Evolutionary conservation across 257 asterid genomes (phyloP).

Genomic region (Nicotiana obtusifolia): DNA sequence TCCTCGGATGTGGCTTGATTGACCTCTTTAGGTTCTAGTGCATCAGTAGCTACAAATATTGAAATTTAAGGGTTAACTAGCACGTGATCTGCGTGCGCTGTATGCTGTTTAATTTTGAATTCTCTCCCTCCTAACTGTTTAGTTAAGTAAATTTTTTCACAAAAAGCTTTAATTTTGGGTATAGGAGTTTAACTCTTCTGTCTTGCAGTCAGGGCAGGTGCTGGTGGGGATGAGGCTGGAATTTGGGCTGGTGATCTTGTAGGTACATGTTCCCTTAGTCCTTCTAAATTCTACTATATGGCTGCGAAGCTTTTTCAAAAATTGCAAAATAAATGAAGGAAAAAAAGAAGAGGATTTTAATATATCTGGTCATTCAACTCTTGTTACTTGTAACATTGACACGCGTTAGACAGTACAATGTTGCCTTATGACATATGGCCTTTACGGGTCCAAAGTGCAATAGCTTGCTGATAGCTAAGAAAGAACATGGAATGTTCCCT

Average conservation of each 20-base stretch:
- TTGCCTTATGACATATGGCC: neutral
- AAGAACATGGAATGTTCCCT: no score
- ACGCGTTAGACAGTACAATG: neutral
- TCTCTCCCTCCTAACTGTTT: neutral
- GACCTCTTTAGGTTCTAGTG: neutral
- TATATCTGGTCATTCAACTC: neutral
- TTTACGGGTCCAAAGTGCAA: neutral
- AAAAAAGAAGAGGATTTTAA: neutral
- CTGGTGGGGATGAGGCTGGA: conserved; percentile 99
- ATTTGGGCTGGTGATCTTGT: conserved; percentile 99
- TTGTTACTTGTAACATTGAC: neutral
- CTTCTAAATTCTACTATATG: conserved; percentile 11
- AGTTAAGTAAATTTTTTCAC: neutral
- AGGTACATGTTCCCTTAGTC: conserved; percentile 68
- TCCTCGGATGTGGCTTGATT: neutral
- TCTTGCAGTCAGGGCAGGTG: conserved; percentile 91
- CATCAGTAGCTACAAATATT: neutral
- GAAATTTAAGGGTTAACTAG: neutral
- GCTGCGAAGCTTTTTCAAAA: neutral
- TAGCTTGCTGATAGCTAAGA: neutral
- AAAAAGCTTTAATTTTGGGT: neutral
- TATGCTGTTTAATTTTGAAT: neutral
- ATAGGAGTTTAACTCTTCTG: neutral
- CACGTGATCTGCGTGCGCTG: neutral
- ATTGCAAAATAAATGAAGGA: neutral